phyloP scores from a whole-genome alignment of 192 early-diverging fungal species.

The Podila epigama region DNA sequence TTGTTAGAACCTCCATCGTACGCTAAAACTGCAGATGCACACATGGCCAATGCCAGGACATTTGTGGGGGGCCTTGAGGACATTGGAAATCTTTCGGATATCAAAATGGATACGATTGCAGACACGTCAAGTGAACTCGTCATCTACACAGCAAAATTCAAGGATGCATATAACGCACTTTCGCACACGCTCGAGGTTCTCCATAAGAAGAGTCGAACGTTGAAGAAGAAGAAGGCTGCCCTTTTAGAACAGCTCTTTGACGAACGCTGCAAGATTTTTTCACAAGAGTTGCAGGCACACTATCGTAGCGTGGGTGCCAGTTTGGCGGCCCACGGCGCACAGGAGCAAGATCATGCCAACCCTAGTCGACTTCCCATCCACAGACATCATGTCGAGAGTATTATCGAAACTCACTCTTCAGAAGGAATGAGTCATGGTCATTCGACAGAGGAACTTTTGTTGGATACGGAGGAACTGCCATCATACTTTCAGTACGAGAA shows the following conservation, averaged over 20 bases:
- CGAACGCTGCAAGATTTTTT: slow-evolving; percentile 43
- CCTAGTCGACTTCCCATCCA: slow-evolving; percentile 7
- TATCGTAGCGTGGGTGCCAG: slow-evolving; percentile 40
- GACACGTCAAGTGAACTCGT: slow-evolving; percentile 32
- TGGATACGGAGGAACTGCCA: slow-evolving; percentile 29
- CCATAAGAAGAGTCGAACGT: slow-evolving; percentile 16
- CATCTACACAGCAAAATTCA: slow-evolving; percentile 42
- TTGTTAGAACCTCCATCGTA: slow-evolving; percentile 37
- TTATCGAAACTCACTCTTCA: slow-evolving; percentile 11
- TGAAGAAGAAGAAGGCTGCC: slow-evolving; percentile 34
- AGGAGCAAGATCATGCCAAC: slow-evolving; percentile 1
- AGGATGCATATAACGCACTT: slow-evolving; percentile 26
- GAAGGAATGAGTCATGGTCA: slow-evolving; percentile 10
- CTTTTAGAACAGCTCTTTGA: slow-evolving; percentile 34
- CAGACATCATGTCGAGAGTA: slow-evolving; percentile 32
- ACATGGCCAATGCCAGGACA: slow-evolving; percentile 29
- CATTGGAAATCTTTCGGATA: slow-evolving; percentile 32
- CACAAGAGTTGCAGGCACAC: slow-evolving; percentile 31
- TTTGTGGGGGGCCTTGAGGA: slow-evolving; percentile 28
- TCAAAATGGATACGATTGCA: slow-evolving; percentile 40
- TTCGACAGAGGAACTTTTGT: slow-evolving; percentile 22
- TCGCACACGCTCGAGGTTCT: slow-evolving; percentile 30
- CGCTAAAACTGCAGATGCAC: slow-evolving; percentile 25
- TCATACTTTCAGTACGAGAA: slow-evolving; percentile 46
- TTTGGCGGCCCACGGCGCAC: not conserved